phyloP scores from a whole-genome alignment of 1,284 basidiomycete genomes.

The Blastosporella zonata region DNA sequence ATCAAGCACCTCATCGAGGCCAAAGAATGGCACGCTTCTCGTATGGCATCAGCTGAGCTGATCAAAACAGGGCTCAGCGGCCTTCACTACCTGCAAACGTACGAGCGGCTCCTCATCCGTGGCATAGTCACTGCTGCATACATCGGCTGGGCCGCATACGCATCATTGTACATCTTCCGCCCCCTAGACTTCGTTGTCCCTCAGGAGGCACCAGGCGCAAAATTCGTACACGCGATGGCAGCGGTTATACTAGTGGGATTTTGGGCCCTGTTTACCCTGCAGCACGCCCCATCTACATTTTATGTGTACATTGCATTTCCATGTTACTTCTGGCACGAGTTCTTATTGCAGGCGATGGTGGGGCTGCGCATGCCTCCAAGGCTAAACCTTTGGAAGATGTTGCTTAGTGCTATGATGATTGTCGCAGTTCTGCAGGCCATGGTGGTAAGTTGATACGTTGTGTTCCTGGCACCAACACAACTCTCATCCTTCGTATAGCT shows the following conservation, averaged over 20 bases:
- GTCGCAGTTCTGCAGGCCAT: conserved; percentile 58
- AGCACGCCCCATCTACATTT: conserved; percentile 70
- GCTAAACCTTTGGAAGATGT: conserved; percentile 16
- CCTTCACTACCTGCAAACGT: conserved; percentile 82
- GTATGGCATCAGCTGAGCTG: conserved; percentile 49
- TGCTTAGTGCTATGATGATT: conserved; percentile 31
- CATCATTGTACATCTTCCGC: conserved; percentile 52
- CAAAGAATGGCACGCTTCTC: conserved; percentile 48
- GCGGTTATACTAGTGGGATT: conserved; percentile 35
- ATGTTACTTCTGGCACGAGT: conserved; percentile 71
- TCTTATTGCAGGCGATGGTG: conserved; percentile 31
- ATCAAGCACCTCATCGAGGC: conserved; percentile 45
- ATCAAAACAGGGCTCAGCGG: conserved; percentile 62
- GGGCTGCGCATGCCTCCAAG: conserved; percentile 18
- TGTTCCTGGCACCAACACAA: not conserved
- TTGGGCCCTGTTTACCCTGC: conserved; percentile 56
- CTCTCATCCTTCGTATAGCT: conserved; percentile 34
- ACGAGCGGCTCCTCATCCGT: conserved; percentile 76
- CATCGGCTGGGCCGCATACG: conserved; percentile 73
- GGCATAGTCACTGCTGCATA: conserved; percentile 73
- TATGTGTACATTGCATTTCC: conserved; percentile 79
- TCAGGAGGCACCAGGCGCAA: not conserved
- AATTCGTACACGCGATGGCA: conserved; percentile 24
- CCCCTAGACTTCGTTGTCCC: conserved; percentile 25
- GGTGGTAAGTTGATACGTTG: conserved; percentile 53